phyloP scores from a whole-genome alignment of 2,329 filamentous ascomycete species.

The Microsporum audouinii region DNA sequence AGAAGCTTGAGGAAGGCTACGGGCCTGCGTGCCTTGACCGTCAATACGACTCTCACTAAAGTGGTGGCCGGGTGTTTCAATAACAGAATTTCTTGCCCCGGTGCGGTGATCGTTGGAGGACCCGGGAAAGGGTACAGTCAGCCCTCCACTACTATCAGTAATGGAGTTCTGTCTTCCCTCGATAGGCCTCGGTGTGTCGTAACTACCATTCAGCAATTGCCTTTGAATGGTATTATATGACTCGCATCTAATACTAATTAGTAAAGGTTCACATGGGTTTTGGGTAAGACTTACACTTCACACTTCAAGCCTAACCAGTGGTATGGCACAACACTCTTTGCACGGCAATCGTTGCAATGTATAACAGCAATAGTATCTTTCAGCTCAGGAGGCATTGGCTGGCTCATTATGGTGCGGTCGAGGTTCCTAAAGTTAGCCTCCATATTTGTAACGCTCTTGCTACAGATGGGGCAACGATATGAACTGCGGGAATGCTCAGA shows the following conservation, averaged over 20 bases:
- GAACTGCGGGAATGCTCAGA: constrained; percentile 76
- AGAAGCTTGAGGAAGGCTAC: constrained; percentile 1
- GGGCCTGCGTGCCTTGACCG: background rate
- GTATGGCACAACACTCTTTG: constrained; percentile 73
- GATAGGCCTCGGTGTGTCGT: background rate
- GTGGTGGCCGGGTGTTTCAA: background rate
- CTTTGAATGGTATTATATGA: constrained; percentile 38
- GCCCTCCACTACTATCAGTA: background rate
- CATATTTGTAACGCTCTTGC: constrained; percentile 95
- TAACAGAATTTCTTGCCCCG: background rate
- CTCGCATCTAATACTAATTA: constrained; percentile 27
- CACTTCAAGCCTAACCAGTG: constrained; percentile 95
- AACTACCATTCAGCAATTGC: constrained; percentile 17
- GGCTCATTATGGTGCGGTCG: constrained; percentile 71
- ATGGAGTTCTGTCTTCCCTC: background rate
- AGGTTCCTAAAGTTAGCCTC: constrained; percentile 85
- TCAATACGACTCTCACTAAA: background rate
- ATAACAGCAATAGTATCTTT: constrained; percentile 68
- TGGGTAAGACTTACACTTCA: constrained; percentile 36
- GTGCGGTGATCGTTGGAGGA: background rate
- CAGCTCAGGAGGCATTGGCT: constrained; percentile 87
- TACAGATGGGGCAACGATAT: constrained; percentile 95
- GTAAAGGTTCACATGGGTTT: background rate
- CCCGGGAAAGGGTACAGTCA: background rate
- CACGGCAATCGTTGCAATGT: constrained; percentile 88